These are phyloP conservation scores for Aegilops sharonensis DNA, from an alignment of 176 grass and related monocot genomes.

Conservation along the genomic window DNA sequence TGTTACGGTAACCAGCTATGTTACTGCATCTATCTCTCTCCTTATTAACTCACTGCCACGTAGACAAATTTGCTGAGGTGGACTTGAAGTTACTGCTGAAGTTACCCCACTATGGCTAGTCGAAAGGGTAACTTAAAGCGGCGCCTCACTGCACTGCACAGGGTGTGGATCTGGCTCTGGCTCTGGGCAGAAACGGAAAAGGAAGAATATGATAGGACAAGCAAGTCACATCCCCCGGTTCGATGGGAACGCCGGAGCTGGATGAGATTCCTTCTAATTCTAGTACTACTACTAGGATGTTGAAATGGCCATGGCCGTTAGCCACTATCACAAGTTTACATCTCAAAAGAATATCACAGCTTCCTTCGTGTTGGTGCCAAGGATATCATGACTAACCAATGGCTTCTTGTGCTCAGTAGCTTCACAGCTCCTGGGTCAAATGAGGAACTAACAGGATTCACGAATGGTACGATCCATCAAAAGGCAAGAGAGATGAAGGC, in stretches of 20 bases:
- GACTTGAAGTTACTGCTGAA: too few relatives aligned
- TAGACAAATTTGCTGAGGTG: too few relatives aligned
- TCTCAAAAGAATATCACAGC: background rate
- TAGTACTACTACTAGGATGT: background rate
- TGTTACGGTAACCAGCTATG: too few relatives aligned
- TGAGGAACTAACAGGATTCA: background rate
- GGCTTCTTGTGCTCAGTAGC: background rate
- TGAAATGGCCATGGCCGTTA: background rate
- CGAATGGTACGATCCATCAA: background rate
- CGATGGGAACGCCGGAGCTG: background rate
- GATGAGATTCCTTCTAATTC: background rate
- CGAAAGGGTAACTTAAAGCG: conserved; percentile 19
- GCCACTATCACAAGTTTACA: background rate
- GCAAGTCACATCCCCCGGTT: too few relatives aligned
- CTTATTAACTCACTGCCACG: too few relatives aligned
- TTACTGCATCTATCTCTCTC: too few relatives aligned
- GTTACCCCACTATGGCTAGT: too few relatives aligned
- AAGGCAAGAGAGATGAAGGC: background rate
- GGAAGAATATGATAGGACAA: background rate
- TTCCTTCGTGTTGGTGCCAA: background rate
- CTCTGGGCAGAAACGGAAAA: background rate
- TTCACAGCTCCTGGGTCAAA: background rate
- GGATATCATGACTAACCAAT: background rate
- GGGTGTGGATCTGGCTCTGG: background rate
- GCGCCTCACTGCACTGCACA: background rate